phyloP scores from a whole-genome alignment of 495 filamentous ascomycete genomes.

The Penicillium lagena region DNA sequence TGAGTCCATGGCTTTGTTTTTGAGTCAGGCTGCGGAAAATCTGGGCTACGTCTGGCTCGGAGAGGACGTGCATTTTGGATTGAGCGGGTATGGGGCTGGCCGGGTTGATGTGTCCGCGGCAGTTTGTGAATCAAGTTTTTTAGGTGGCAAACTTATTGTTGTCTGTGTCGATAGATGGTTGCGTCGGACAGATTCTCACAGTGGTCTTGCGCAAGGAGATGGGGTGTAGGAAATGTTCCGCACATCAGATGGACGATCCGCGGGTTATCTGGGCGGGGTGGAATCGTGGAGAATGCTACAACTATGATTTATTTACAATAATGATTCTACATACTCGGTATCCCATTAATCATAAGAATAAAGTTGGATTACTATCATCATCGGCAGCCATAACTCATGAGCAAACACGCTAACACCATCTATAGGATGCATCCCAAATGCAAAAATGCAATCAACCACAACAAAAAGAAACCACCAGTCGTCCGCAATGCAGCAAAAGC shows the following conservation, averaged over 20 bases:
- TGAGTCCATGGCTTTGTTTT: conserved; percentile 26
- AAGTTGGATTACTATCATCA: conserved; percentile 13
- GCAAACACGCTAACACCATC: conserved; percentile 18
- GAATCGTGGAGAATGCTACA: no score
- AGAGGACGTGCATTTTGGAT: conserved; percentile 37
- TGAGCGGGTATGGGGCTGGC: background rate
- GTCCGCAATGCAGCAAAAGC: background rate
- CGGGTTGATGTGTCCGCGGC: background rate
- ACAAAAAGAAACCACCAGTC: conserved; percentile 4
- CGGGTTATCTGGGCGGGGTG: no score
- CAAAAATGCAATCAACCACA: conserved; percentile 9
- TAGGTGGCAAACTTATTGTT: no score
- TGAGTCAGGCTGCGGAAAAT: conserved; percentile 28
- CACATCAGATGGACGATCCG: no score
- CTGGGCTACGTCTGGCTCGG: conserved; percentile 31
- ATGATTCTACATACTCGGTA: no score
- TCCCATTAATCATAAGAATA: background rate
- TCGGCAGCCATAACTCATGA: conserved; percentile 6
- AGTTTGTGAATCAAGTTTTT: background rate
- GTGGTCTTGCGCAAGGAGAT: no score
- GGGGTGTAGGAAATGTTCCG: no score
- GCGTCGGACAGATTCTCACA: no score
- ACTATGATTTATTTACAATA: no score
- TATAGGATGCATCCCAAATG: conserved; percentile 17
- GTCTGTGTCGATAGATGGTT: no score